Evolutionary conservation across 768 basidiomycete species (phyloP).

Genomic region (Chiua virens): DNA sequence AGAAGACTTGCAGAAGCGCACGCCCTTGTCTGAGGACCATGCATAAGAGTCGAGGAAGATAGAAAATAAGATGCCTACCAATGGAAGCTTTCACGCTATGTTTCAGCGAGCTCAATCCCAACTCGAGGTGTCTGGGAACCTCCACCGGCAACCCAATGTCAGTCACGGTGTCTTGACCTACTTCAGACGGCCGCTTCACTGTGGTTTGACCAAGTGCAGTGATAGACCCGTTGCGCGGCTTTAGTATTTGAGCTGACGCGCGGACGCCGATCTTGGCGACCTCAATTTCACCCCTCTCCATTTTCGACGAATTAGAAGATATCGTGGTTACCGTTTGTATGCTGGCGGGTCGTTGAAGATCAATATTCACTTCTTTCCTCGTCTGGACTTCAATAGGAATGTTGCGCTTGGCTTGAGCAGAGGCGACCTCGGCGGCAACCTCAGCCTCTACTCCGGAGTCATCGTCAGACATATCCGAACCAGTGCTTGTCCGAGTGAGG

Average conservation of each 20-base stretch:
- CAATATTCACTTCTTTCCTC: background rate
- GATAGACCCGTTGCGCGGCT: slow-evolving; percentile 25
- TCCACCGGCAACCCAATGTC: slow-evolving; percentile 30
- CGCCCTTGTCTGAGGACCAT: slow-evolving; percentile 56
- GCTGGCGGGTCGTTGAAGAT: slow-evolving; percentile 7
- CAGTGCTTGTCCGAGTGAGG: slow-evolving; percentile 14
- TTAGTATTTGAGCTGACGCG: slow-evolving; percentile 28
- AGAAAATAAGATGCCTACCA: slow-evolving; percentile 42
- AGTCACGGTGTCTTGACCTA: slow-evolving; percentile 9
- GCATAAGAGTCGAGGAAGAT: background rate
- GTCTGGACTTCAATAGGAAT: background rate
- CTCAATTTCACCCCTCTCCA: slow-evolving; percentile 31
- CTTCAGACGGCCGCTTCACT: slow-evolving; percentile 9
- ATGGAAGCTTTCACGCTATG: slow-evolving; percentile 75
- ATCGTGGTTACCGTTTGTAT: slow-evolving; percentile 13
- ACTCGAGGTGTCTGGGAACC: slow-evolving; percentile 30
- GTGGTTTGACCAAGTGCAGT: slow-evolving; percentile 13
- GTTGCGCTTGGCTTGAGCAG: slow-evolving; percentile 6
- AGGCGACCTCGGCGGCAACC: slow-evolving; percentile 21
- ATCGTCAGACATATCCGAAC: slow-evolving; percentile 24
- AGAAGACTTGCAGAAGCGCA: slow-evolving; percentile 67
- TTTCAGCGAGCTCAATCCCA: slow-evolving; percentile 51
- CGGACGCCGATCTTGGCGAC: slow-evolving; percentile 30
- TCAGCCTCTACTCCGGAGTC: slow-evolving; percentile 27
- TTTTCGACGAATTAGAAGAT: slow-evolving; percentile 20